These are phyloP conservation scores for Collybia sp. DNA, from an alignment of 768 basidiomycete genomes.

Conservation along the genomic window DNA sequence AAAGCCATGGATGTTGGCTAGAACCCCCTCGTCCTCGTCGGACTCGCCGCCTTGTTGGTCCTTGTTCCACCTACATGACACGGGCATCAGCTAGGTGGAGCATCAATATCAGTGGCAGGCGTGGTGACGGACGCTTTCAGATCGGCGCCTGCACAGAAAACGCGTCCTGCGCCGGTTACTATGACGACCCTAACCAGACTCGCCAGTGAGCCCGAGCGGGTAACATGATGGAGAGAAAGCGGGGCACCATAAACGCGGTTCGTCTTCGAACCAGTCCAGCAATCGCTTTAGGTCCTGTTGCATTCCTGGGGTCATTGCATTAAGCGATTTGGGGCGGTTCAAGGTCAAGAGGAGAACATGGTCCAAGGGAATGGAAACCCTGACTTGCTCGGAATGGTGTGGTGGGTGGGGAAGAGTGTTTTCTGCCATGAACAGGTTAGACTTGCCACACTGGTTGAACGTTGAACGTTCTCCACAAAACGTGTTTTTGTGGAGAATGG, in stretches of 20 bases:
- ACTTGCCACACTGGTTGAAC: neutral
- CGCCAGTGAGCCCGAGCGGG: neutral
- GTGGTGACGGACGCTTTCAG: slow-evolving; percentile 54
- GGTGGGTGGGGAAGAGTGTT: slow-evolving; percentile 19
- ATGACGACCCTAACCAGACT: slow-evolving; percentile 60
- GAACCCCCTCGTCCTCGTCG: slow-evolving; percentile 38
- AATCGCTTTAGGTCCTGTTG: slow-evolving; percentile 42
- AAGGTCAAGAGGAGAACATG: slow-evolving; percentile 36
- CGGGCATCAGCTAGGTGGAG: neutral
- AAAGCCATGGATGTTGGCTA: slow-evolving; percentile 52
- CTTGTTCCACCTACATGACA: slow-evolving; percentile 50
- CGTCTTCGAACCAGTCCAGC: slow-evolving; percentile 72
- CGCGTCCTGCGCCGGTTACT: slow-evolving; percentile 66
- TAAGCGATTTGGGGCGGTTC: slow-evolving; percentile 68
- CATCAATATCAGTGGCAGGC: neutral
- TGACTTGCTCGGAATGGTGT: slow-evolving; percentile 29
- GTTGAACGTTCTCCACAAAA: slow-evolving; percentile 3
- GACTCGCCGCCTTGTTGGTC: slow-evolving; percentile 38
- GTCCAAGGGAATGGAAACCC: slow-evolving; percentile 30
- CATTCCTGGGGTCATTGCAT: slow-evolving; percentile 69
- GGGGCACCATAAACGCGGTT: slow-evolving; percentile 66
- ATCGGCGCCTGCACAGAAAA: slow-evolving; percentile 81
- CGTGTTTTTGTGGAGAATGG: neutral
- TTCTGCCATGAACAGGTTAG: slow-evolving; percentile 10
- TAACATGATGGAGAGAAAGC: neutral